Conservation (phyloP, 2,329 filamentous ascomycete species). For the Penicillium frequentans region DNA sequence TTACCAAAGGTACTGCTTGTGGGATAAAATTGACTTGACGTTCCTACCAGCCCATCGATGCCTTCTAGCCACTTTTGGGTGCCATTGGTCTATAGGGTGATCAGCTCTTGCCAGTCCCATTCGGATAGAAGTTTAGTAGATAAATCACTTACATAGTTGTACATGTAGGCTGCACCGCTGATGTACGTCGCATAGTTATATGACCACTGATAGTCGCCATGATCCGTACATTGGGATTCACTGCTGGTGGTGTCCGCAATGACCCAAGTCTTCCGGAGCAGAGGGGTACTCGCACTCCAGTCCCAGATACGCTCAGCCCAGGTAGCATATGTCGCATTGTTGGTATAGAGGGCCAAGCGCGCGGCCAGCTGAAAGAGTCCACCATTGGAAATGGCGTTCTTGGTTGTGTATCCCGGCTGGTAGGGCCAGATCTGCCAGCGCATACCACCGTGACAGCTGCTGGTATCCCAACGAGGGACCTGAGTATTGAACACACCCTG, state of each 20-base stretch:
- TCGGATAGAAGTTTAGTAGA: not conserved
- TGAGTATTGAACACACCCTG: slow-evolving; percentile 83
- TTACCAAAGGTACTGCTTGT: slow-evolving; percentile 19
- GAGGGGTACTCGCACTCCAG: slow-evolving; percentile 55
- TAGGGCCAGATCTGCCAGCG: slow-evolving; percentile 84
- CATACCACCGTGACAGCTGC: slow-evolving; percentile 69
- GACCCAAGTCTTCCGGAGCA: slow-evolving; percentile 54
- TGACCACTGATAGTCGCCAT: slow-evolving; percentile 57
- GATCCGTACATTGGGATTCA: slow-evolving; percentile 50
- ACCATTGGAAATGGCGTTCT: slow-evolving; percentile 60
- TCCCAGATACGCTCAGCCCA: slow-evolving; percentile 71
- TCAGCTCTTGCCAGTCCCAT: not conserved
- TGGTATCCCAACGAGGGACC: slow-evolving; percentile 67
- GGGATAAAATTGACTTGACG: slow-evolving; percentile 55
- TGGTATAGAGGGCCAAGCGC: slow-evolving; percentile 74
- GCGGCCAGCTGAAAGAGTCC: slow-evolving; percentile 61
- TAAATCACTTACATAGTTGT: slow-evolving; percentile 47
- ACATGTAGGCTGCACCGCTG: slow-evolving; percentile 59
- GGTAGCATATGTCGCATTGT: slow-evolving; percentile 74
- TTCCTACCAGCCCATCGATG: slow-evolving; percentile 57
- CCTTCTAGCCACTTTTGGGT: slow-evolving; percentile 57
- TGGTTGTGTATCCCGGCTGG: slow-evolving; percentile 66
- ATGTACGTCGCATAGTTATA: slow-evolving; percentile 60
- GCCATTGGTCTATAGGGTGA: slow-evolving; percentile 37
- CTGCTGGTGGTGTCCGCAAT: slow-evolving; percentile 57